Evolutionary conservation across 2,329 filamentous ascomycete species (phyloP).

Genomic region (Penicillium capsulatum): DNA sequence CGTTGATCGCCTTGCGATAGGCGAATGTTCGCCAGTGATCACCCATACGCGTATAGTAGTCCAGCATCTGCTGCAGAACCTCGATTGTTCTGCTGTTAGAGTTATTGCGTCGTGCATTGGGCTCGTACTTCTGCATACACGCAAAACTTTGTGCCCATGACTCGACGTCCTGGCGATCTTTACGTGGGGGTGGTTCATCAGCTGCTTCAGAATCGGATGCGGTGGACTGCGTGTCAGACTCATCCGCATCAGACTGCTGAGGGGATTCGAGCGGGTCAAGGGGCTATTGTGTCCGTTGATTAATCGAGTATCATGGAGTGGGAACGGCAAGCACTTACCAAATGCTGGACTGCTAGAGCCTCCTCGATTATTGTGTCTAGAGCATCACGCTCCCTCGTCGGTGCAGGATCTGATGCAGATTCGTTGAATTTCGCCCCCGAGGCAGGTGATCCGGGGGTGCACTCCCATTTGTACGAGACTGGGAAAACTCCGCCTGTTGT

Average conservation of each 20-base stretch:
- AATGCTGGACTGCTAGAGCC: conserved; percentile 56
- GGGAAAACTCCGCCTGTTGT: conserved; percentile 14
- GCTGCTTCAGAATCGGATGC: conserved; percentile 3
- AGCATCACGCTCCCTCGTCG: conserved; percentile 45
- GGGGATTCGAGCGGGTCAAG: conserved; percentile 28
- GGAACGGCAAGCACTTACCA: conserved; percentile 40
- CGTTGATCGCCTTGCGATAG: conserved; percentile 74
- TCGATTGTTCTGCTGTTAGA: conserved; percentile 74
- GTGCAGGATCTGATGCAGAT: conserved; percentile 8
- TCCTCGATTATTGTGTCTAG: conserved; percentile 63
- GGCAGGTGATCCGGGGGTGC: not conserved
- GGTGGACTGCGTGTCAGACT: conserved; percentile 17
- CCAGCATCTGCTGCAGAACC: conserved; percentile 71
- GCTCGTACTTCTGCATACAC: conserved; percentile 57
- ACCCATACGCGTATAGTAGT: conserved; percentile 68
- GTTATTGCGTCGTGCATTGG: conserved; percentile 47
- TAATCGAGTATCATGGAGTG: conserved; percentile 3
- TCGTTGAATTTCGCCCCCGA: conserved; percentile 1
- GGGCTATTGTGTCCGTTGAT: conserved; percentile 29
- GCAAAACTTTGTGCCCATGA: conserved; percentile 47
- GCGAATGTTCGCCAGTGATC: conserved; percentile 73
- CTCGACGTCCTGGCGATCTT: conserved; percentile 9
- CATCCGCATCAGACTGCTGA: conserved; percentile 17
- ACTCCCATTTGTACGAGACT: conserved; percentile 7
- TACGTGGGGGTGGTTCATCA: not conserved